phyloP scores from a whole-genome alignment of 139 green algal genomes.

The Chlorella sp. region DNA sequence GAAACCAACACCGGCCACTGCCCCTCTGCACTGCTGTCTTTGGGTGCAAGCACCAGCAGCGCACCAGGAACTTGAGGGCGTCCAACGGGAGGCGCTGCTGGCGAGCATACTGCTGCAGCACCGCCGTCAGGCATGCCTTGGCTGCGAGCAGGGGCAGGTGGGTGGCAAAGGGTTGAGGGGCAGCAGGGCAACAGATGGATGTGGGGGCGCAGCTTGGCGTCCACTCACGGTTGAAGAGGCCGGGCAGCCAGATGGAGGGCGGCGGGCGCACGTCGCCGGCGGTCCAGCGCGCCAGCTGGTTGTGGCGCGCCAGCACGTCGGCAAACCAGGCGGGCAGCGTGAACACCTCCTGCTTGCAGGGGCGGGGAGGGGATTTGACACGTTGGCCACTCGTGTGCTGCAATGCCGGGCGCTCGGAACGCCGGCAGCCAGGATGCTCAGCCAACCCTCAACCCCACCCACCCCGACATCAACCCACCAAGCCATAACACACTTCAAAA shows the following conservation, averaged over 20 bases:
- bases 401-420: no score
- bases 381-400: no score
- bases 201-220: no score
- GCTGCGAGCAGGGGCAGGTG: no score
- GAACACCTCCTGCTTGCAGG: conserved; percentile 56
- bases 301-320: conserved; percentile 78
- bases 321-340: conserved; percentile 72
- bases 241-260: conserved; percentile 84
- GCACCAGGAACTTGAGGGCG: conserved; percentile 56
- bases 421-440: no score
- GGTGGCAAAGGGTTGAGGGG: conserved; percentile 85
- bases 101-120: conserved; percentile 91
- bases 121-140: conserved; percentile 93
- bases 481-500: no score
- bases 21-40: no score
- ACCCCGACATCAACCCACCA: no score
- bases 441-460: no score
- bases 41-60: no score
- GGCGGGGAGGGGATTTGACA: conserved; percentile 69
- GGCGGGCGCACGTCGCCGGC: conserved; percentile 74
- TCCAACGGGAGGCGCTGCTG: conserved; percentile 92
- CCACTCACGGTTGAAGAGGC: conserved; percentile 30
- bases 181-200: no score
- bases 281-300: conserved; percentile 89
- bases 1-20: no score